Evolutionary conservation across 495 filamentous ascomycete species (phyloP).

Genomic region (Cudoniella acicularis): DNA sequence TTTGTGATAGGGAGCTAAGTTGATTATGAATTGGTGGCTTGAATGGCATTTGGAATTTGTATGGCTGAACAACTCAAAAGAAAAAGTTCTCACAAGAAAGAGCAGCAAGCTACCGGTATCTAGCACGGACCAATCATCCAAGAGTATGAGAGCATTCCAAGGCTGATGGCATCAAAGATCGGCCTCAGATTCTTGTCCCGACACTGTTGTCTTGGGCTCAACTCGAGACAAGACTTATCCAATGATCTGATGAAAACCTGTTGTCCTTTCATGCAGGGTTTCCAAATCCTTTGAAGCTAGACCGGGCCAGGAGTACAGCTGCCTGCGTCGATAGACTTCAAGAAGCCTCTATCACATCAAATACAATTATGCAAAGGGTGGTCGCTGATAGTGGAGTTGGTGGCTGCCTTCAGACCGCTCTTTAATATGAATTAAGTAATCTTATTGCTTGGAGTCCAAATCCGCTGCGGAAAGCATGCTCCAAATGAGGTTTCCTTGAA

Average conservation of each 20-base stretch:
- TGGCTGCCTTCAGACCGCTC: background rate
- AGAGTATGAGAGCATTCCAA: background rate
- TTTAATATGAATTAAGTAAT: background rate
- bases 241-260: background rate
- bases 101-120: background rate
- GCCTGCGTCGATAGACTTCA: background rate
- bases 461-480: background rate
- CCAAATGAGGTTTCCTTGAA: background rate
- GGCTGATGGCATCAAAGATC: background rate
- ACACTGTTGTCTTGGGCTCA: background rate
- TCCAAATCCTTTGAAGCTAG: too few species aligned
- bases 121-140: background rate
- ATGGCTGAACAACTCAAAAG: slow-evolving; percentile 1
- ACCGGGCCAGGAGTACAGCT: too few species aligned
- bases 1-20: slow-evolving; percentile 1
- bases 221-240: background rate
- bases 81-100: background rate
- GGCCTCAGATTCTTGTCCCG: background rate
- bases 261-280: background rate
- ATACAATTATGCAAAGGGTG: background rate
- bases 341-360: background rate
- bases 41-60: background rate
- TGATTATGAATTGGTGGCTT: background rate
- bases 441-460: background rate
- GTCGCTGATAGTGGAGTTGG: background rate